Conservation (phyloP, 306 rosid genomes). For the Cucurbita argyrosperma region DNA sequence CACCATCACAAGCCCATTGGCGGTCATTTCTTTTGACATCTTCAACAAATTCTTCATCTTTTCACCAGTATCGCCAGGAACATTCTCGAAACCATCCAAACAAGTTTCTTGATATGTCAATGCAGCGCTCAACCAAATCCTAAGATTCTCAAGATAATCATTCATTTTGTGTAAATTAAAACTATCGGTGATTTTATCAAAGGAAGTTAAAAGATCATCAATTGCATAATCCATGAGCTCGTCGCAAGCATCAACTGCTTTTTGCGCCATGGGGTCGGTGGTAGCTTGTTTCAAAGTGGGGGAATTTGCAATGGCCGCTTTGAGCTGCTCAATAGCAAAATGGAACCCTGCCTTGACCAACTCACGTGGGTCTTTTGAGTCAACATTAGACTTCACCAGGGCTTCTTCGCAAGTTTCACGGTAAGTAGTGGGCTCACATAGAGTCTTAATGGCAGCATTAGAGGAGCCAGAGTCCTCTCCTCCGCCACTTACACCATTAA, state of each 20-base stretch:
- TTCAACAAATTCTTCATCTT: constrained; percentile 31
- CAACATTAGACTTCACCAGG: neutral
- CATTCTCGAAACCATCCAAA: constrained; percentile 43
- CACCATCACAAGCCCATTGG: constrained; percentile 55
- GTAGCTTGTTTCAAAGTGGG: constrained; percentile 15
- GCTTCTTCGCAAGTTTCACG: neutral
- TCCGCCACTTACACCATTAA: neutral
- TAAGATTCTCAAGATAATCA: too few relatives aligned
- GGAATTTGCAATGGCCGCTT: constrained; percentile 17
- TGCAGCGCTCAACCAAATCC: constrained; percentile 27
- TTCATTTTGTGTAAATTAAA: constrained; percentile 12
- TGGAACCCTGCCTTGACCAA: constrained; percentile 13
- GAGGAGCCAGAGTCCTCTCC: neutral
- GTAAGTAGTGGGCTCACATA: neutral
- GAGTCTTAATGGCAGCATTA: neutral
- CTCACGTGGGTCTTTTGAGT: neutral
- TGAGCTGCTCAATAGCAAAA: constrained; percentile 14
- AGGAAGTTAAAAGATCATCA: constrained; percentile 17
- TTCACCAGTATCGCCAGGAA: constrained; percentile 25
- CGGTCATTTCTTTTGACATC: constrained; percentile 30
- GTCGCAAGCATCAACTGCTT: constrained; percentile 40
- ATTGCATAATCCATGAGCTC: constrained; percentile 40
- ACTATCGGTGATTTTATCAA: too few relatives aligned
- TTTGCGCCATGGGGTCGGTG: constrained; percentile 29
- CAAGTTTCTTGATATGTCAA: constrained; percentile 51